Percentiles rank a stretch among this genome's conserved stretches.
Evolutionary conservation across 2,329 filamentous ascomycete genomes (phyloP).

Genomic region (Arthrobotrys musiformis): DNA sequence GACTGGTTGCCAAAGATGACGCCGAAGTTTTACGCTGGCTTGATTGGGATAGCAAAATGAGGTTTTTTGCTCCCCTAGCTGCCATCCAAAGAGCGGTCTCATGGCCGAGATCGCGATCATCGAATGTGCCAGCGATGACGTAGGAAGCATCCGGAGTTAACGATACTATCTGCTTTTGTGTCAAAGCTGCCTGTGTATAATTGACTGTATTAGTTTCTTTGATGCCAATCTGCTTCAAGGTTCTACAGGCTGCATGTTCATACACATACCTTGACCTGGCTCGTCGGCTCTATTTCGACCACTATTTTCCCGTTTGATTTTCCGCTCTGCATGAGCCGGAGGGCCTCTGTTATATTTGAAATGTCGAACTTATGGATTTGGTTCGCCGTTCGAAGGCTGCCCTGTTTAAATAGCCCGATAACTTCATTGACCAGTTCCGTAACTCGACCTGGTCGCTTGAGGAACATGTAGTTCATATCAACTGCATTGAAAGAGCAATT

Average conservation of each 20-base stretch:
- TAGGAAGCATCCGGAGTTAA: constrained; percentile 65
- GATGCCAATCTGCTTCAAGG: constrained; percentile 61
- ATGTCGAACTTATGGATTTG: constrained; percentile 58
- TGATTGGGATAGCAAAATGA: constrained; percentile 69
- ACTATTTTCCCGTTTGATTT: constrained; percentile 66
- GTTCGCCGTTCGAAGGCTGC: constrained; percentile 36
- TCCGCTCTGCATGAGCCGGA: constrained; percentile 64
- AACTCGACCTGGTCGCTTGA: not conserved
- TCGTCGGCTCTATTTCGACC: not conserved
- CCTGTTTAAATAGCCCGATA: not conserved
- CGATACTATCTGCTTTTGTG: not conserved
- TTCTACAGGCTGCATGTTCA: not conserved
- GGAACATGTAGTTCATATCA: constrained; percentile 12
- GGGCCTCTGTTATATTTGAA: constrained; percentile 62
- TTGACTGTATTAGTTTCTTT: too few species aligned
- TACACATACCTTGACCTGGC: not conserved
- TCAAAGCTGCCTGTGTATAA: not conserved
- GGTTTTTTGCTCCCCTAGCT: constrained; percentile 66
- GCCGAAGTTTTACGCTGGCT: constrained; percentile 60
- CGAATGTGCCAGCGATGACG: constrained; percentile 69
- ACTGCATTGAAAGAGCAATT: constrained; percentile 57
- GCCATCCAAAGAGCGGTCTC: constrained; percentile 68
- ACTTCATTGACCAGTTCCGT: not conserved
- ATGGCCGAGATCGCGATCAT: constrained; percentile 70
- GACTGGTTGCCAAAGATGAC: not conserved